A percentile compares a stretch with the other conserved stretches of the same genome.
Conservation (phyloP, 495 filamentous ascomycete genomes). For the Penicillium paradoxum region DNA sequence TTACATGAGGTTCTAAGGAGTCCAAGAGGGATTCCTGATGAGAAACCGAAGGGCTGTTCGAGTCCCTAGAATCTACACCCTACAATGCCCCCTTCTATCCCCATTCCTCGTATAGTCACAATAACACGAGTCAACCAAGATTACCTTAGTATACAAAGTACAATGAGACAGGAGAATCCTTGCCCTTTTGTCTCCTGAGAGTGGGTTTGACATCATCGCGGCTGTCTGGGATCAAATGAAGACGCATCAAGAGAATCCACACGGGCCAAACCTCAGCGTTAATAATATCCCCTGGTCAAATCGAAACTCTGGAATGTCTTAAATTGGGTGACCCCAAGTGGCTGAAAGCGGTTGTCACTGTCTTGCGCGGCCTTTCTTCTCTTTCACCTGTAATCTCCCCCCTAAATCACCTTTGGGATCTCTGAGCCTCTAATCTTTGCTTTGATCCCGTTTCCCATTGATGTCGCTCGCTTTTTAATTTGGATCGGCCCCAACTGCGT, state of each 20-base stretch:
- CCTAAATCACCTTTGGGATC: neutral
- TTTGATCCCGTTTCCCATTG: neutral
- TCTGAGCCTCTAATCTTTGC: neutral
- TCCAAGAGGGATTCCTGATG: too few relatives aligned
- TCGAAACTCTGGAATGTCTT: slow-evolving; percentile 10
- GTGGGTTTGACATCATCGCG: neutral
- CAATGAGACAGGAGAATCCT: neutral
- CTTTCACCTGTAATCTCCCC: slow-evolving; percentile 5
- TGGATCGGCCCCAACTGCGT: slow-evolving; percentile 1
- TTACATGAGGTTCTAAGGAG: too few relatives aligned
- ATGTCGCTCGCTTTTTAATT: slow-evolving; percentile 6
- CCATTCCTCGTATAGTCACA: neutral
- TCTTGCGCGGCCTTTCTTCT: slow-evolving; percentile 21
- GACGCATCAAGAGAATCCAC: neutral
- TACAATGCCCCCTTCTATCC: neutral
- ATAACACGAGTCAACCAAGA: neutral
- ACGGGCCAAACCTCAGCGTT: neutral
- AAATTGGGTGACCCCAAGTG: slow-evolving; percentile 16
- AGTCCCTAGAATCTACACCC: neutral
- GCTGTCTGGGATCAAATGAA: neutral
- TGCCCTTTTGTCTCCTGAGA: neutral
- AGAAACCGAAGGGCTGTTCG: too few relatives aligned
- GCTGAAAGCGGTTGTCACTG: slow-evolving; percentile 27
- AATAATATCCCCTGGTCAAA: neutral
- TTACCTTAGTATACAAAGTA: neutral